Evolutionary conservation across 225 moss, liverwort and hornwort genomes (phyloP).

Genomic region (Lunularia cruciata): DNA sequence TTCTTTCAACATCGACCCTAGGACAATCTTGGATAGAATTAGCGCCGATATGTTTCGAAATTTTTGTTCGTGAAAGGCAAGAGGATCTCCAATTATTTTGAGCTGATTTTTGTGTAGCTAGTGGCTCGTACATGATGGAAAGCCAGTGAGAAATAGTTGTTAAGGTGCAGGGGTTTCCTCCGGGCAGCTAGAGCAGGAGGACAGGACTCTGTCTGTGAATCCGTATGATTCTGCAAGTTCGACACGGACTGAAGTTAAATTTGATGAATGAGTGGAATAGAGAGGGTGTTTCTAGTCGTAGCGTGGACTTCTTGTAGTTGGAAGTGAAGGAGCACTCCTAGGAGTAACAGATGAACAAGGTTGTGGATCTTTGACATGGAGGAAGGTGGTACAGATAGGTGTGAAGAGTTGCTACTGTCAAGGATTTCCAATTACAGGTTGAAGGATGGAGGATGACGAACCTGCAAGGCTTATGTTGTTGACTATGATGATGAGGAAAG

Average conservation of each 20-base stretch:
- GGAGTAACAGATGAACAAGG: neutral
- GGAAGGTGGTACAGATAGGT: neutral
- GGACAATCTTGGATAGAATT: neutral
- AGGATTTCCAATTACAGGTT: slow-evolving; percentile 14
- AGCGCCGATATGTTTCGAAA: neutral
- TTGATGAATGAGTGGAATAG: neutral
- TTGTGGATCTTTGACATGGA: slow-evolving; percentile 20
- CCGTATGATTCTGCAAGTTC: slow-evolving; percentile 1
- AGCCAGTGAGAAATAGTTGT: neutral
- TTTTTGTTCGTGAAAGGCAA: no score
- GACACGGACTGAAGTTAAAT: neutral
- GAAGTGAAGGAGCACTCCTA: neutral
- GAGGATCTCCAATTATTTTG: no score
- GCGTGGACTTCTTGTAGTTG: neutral
- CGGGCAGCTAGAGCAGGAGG: neutral
- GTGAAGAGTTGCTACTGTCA: slow-evolving; percentile 3
- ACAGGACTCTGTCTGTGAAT: neutral
- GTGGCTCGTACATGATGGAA: neutral
- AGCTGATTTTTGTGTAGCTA: neutral
- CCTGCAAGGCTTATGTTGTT: neutral
- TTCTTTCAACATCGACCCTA: neutral
- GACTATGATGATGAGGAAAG: slow-evolving; percentile 22
- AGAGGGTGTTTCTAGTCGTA: neutral
- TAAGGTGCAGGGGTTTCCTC: neutral
- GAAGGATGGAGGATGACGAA: slow-evolving; percentile 27